Base-by-base conservation (phyloP, 2,329 filamentous ascomycete genomes). In the Aurifilum marmelostoma region DNA sequence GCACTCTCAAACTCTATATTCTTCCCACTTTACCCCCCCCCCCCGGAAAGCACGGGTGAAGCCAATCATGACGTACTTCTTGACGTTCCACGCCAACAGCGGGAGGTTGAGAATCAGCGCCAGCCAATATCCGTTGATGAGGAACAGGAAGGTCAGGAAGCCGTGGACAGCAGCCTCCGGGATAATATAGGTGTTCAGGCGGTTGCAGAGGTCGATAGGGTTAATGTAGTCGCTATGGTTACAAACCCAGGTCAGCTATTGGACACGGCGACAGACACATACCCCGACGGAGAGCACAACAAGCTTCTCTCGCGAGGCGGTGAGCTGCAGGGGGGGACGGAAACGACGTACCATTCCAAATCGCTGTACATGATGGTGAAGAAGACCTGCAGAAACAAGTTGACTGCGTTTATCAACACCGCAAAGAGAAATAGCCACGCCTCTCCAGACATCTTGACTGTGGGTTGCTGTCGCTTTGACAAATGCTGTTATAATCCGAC, bases 291-390 rank as follows among this genome's bases (percentile, higher is more conserved):
- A 56, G 39, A 32, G 39, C 21, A 34, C 24, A 21, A 14, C 3
- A 52, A 54, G 21, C 50, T 34, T 34, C 11, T 4, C 56, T 29
- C 56, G 27, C 39, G 8, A 21, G 24, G 43, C 4, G 18, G 34
- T 18, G 41, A 24, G 14, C 14, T 14, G 43, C 34, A 56, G 50
- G 56, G 63, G 52, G 54, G 58, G 63, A 11, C 43, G 4, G n/a
- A 27, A 21, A 32, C 29, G 11, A 63, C 68, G 78, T 85, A 97
- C 94, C 96, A 99, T 91, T 99, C 96, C 77, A 99, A 84, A 87
- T 99, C 96, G 83, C 93, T 97, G 85, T 98, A 99, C 97, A 99
- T 99, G 80, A 99, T 99, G 69, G 96, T 99, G 86, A 99, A 99
- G 88, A 99, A 99, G 77, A 99, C 96, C 85, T 99, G 97, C 69